Conservation (phyloP, 1,139 yeast species). For the Arxiozyma slooffiae region DNA sequence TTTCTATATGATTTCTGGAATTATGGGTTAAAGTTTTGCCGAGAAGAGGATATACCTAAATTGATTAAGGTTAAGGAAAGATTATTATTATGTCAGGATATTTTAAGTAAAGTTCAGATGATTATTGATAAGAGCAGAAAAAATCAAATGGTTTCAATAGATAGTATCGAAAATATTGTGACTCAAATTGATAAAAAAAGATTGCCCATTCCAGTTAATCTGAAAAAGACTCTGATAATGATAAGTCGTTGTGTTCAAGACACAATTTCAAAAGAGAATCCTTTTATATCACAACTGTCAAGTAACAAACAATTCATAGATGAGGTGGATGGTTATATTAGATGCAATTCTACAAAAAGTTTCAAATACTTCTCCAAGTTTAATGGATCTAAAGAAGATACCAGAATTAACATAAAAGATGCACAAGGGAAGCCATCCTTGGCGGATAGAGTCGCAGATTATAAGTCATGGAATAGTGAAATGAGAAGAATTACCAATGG, state of each 20-base stretch:
- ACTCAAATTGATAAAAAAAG: constrained; percentile 12
- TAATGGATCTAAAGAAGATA: constrained; percentile 25
- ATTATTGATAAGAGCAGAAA: constrained; percentile 26
- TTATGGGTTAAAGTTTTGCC: constrained; percentile 16
- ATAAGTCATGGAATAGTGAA: constrained; percentile 36
- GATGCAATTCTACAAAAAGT: constrained; percentile 6
- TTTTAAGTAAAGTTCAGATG: constrained; percentile 14
- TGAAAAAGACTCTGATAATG: constrained; percentile 14
- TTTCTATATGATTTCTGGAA: constrained; percentile 11
- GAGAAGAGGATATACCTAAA: constrained; percentile 9
- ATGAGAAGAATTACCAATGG: constrained; percentile 36
- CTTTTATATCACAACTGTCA: constrained; percentile 18
- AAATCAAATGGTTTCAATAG: constrained; percentile 20
- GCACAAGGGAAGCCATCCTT: constrained; percentile 9
- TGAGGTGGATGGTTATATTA: constrained; percentile 7
- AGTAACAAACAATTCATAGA: constrained; percentile 11
- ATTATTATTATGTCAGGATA: constrained; percentile 12
- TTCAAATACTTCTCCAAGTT: constrained; percentile 13
- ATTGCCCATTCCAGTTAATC: constrained; percentile 20
- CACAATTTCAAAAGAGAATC: constrained; percentile 28
- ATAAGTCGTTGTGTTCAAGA: constrained; percentile 20
- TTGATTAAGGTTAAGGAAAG: constrained; percentile 11
- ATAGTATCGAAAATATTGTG: constrained; percentile 17
- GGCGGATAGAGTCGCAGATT: constrained; percentile 9
- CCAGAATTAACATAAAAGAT: constrained; percentile 20